phyloP scores from a whole-genome alignment of 2,329 filamentous ascomycete species.

The Paracorniculantispora psalliotae region DNA sequence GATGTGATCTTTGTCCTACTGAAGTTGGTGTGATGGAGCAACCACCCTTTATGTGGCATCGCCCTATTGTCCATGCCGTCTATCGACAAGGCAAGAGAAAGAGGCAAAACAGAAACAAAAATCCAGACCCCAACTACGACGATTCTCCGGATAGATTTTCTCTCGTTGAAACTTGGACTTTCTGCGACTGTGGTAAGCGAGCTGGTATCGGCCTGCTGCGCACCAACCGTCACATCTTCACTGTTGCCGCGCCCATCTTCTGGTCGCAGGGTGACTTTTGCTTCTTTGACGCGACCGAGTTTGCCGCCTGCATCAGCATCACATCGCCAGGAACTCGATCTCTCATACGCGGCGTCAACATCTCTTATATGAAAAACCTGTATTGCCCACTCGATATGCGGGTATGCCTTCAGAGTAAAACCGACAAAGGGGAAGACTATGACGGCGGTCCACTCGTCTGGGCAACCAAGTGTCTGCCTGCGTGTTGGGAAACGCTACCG shows the following conservation, averaged over 20 bases:
- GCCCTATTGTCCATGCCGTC: background rate
- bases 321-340: background rate
- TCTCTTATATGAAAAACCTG: background rate
- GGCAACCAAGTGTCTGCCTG: background rate
- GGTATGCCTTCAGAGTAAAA: background rate
- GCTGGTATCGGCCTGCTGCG: background rate
- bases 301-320: background rate
- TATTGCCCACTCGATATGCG: background rate
- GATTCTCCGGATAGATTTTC: background rate
- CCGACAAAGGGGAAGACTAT: background rate
- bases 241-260: background rate
- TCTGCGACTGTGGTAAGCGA: background rate
- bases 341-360: background rate
- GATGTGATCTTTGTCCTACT: background rate
- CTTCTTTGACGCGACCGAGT: background rate
- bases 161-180: background rate
- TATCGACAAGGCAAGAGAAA: background rate
- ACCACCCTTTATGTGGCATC: background rate
- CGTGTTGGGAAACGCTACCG: background rate
- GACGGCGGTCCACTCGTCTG: background rate
- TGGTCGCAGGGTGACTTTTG: background rate
- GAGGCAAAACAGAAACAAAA: background rate
- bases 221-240: background rate
- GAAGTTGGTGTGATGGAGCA: background rate
- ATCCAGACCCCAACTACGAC: background rate